Base-by-base conservation (phyloP, 441 rosid genomes). In the Omphalea diandra region DNA sequence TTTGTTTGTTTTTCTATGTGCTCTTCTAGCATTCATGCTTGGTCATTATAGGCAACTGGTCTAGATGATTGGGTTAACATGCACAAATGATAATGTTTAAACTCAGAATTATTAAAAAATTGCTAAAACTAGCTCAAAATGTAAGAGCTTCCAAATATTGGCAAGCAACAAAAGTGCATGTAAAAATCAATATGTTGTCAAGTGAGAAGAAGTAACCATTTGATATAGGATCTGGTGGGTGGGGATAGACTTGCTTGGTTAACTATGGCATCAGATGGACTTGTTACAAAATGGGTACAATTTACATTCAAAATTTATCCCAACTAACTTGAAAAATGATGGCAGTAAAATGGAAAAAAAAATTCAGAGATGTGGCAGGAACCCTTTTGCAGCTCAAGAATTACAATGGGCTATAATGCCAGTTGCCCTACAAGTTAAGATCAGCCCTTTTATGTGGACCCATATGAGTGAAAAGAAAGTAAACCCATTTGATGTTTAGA, bases 171-270 rank as follows among this genome's bases (percentile, higher is more conserved):
- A 73, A 44, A 43, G 40, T 58, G 50, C 60, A 68, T 46, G 17
- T 7, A 11, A 63, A 61, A 60, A n/a, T 77, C 71, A 52, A 69
- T 59, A 61, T 27, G 4, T 27, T 74, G 74, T 31, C 68, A 29
- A 20, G 56, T 24, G n/a, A 53, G 12, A 44, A 59, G 43, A 57
- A 69, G 74, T 41, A 60, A 65, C 63, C 67, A 17, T 56, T n/a
- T 33, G 68, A 69, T 66, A 75, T 65, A 33, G 74, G 62, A 58
- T 74, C 58, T 49, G 36, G 50, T 4, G 38, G 68, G 53, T 72
- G 53, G 72, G 72, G 35, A 67, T 4, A 36, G 15, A 3, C 1
- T 63, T 73, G 80, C 26, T 74, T 61, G 75, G 57, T 65, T 68
- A 60, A 68, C 63, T 59, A 63, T 73, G 31, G 75, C 67, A 73